phyloP scores from a whole-genome alignment of 305 asterid genomes.

The Lippia alba region DNA sequence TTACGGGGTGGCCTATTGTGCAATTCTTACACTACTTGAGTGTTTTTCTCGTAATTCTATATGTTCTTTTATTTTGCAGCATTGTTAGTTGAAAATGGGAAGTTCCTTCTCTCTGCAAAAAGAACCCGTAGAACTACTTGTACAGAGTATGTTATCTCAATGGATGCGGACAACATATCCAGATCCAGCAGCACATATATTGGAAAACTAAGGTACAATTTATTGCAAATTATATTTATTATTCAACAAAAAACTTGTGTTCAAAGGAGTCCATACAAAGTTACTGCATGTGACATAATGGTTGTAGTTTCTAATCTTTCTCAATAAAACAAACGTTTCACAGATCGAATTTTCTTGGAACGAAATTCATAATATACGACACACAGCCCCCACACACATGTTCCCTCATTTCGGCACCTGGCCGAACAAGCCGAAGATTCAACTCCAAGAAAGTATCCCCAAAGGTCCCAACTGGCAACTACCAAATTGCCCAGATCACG shows the following conservation, averaged over 20 bases:
- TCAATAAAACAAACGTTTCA: background rate
- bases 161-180: conserved; percentile 61
- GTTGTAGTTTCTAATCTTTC: no score
- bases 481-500: conserved; percentile 57
- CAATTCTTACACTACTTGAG: no score
- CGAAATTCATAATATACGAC: conserved; percentile 81
- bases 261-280: background rate
- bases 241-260: background rate
- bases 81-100: conserved; percentile 60
- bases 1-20: no score
- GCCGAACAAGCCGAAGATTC: conserved; percentile 76
- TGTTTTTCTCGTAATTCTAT: background rate
- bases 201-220: conserved; percentile 55
- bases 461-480: conserved; percentile 58
- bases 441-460: conserved; percentile 75
- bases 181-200: conserved; percentile 65
- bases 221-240: background rate
- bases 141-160: conserved; percentile 64
- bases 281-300: background rate
- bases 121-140: conserved; percentile 67
- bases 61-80: conserved; percentile 44
- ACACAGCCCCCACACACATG: conserved; percentile 73
- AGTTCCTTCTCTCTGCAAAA: conserved; percentile 69
- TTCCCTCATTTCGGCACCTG: conserved; percentile 59
- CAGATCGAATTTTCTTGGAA: conserved; percentile 95